phyloP scores from a whole-genome alignment of 2,329 filamentous ascomycete genomes.

The Pseudomassariella vexata region DNA sequence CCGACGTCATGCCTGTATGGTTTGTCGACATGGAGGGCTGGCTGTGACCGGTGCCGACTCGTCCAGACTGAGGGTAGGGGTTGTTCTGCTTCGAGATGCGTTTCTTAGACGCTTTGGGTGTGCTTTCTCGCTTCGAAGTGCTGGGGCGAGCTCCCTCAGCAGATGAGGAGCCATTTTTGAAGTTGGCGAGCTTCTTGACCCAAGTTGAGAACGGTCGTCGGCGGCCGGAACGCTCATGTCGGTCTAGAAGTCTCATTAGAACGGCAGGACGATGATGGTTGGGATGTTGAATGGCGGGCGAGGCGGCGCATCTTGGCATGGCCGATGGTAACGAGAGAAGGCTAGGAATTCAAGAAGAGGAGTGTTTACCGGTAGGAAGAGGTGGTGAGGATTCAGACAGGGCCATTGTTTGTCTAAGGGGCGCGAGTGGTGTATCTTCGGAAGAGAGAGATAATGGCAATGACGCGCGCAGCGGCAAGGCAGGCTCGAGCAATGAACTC shows the following conservation, averaged over 20 bases:
- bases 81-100: constrained; percentile 67
- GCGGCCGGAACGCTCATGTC: constrained; percentile 55
- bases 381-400: too few relatives aligned
- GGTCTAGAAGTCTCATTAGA: constrained; percentile 43
- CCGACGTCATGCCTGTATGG: constrained; percentile 41
- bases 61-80: constrained; percentile 82
- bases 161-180: constrained; percentile 66
- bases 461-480: too few relatives aligned
- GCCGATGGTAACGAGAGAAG: background rate
- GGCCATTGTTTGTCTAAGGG: too few relatives aligned
- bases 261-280: constrained; percentile 6
- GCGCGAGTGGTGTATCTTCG: too few relatives aligned
- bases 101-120: constrained; percentile 48
- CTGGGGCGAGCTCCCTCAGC: constrained; percentile 38
- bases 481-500: too few relatives aligned
- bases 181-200: constrained; percentile 88
- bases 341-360: background rate
- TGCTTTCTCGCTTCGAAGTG: constrained; percentile 32
- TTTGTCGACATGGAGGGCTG: constrained; percentile 51
- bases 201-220: constrained; percentile 85
- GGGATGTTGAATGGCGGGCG: background rate
- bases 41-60: constrained; percentile 39
- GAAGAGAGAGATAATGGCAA: too few relatives aligned
- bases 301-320: too few relatives aligned
- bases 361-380: constrained; percentile 1